Evolutionary conservation across 208 protist genomes (phyloP), one percentile per base, ranked within the genome.

Genomic region (Acanthamoeba lenticulata): DNA sequence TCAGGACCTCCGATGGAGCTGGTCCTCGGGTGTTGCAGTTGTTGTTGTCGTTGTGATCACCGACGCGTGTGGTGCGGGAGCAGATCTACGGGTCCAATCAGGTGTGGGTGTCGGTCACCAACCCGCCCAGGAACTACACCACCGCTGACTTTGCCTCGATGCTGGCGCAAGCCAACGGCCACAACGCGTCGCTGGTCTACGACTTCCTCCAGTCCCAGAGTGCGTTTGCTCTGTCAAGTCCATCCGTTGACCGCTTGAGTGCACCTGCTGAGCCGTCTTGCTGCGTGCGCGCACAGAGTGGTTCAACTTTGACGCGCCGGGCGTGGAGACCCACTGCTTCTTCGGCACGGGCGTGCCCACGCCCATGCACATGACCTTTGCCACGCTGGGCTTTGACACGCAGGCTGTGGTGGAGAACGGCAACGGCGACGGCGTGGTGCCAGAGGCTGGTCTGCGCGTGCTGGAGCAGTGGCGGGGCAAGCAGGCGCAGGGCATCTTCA

Each of bases 61-160:
- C 52, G 52, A 60, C 32, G 29, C 32, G n/a, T 27, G 15, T 0
- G 17, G 24, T 27, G 32, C 60, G 29, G 15, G 7, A 60, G 13
- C 65, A 74, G 65, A 40, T 74, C 36, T 74, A 74, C 36, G 65
- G 65, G 65, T 21, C 29, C 7, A 24, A 60, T 24, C n/a, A 74
- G n/a, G 65, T 74, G 65, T 74, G 65, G 65, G 65, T 74, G 65
- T 40, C n/a, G n/a, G 38, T 29, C 11, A 13, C 9, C n/a, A 34
- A 74, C 32, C 65, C 65, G 65, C 65, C 65, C 36, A 74, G 9
- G 65, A 74, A 74, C 65, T 74, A 74, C 65, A 42, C 65, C n/a
- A 40, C 65, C 11, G 65, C n/a, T 29, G 36, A 74, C 65, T 74
- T 74, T 40, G 65, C n/a, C 27, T 29, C 29, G 65, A 34, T 74